Percentiles rank a stretch among this genome's conserved stretches.
phyloP scores from a whole-genome alignment of 2,329 filamentous ascomycete genomes.

The Acrocalymma vagum region DNA sequence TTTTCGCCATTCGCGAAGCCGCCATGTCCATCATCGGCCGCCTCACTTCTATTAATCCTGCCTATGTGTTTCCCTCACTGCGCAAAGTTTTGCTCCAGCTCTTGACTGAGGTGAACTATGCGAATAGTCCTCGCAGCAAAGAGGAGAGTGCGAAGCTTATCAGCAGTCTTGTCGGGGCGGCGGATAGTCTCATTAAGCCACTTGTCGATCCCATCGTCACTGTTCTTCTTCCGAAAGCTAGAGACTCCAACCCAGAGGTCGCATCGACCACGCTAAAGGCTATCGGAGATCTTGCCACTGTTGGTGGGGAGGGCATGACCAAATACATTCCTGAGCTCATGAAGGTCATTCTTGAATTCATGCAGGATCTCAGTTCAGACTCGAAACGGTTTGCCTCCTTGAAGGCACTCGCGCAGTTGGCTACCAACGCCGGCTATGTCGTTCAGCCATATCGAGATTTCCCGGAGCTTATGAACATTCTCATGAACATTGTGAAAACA shows the following conservation, averaged over 20 bases:
- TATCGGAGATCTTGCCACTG: constrained; percentile 91
- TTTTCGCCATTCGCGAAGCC: constrained; percentile 91
- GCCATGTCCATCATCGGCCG: constrained; percentile 97
- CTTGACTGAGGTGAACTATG: constrained; percentile 94
- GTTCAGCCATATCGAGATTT: constrained; percentile 96
- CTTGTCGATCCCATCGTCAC: constrained; percentile 97
- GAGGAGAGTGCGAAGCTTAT: constrained; percentile 95
- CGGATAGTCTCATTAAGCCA: constrained; percentile 90
- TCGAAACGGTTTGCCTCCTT: constrained; percentile 91
- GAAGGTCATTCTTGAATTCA: constrained; percentile 91
- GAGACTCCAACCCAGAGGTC: constrained; percentile 84
- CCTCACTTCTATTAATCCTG: constrained; percentile 88
- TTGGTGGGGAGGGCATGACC: constrained; percentile 93
- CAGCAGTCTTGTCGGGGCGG: constrained; percentile 90
- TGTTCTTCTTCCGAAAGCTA: constrained; percentile 91
- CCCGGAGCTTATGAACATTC: constrained; percentile 87
- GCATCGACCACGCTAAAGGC: constrained; percentile 95
- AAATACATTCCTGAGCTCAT: constrained; percentile 91
- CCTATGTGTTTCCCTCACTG: constrained; percentile 95
- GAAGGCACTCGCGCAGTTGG: constrained; percentile 88
- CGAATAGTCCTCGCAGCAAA: constrained; percentile 91
- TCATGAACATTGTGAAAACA: constrained; percentile 93
- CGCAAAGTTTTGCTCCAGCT: constrained; percentile 96
- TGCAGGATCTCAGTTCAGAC: constrained; percentile 93
- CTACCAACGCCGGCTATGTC: constrained; percentile 96